A percentile compares a stretch with the other conserved stretches of the same genome.
Conservation (phyloP, 1,284 basidiomycete species). For the Mrakiaceae sp. region DNA sequence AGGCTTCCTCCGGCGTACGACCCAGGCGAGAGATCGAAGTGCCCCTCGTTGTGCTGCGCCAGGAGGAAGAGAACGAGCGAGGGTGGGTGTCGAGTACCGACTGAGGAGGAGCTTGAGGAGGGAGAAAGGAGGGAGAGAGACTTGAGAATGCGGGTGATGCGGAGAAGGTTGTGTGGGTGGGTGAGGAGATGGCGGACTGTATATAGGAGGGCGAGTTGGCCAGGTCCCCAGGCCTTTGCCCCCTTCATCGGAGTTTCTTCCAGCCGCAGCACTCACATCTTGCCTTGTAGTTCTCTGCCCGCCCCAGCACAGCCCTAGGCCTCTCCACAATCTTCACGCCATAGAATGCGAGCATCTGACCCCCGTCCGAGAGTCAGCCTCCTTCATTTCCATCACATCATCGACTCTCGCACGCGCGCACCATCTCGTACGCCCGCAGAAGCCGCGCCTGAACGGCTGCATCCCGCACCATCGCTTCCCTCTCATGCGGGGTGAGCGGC, state of each 20-base stretch:
- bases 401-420: too few relatives aligned
- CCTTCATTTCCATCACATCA: too few relatives aligned
- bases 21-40: neutral
- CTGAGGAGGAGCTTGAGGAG: neutral
- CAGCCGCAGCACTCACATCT: too few relatives aligned
- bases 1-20: constrained; percentile 42
- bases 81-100: neutral
- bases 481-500: too few relatives aligned
- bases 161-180: neutral
- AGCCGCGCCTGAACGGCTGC: too few relatives aligned
- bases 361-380: too few relatives aligned
- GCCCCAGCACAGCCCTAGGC: too few relatives aligned
- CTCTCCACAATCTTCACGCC: too few relatives aligned
- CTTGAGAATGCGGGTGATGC: constrained; percentile 3
- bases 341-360: constrained; percentile 24
- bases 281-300: too few relatives aligned
- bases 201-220: neutral
- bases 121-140: constrained; percentile 2
- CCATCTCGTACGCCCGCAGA: too few relatives aligned
- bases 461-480: too few relatives aligned
- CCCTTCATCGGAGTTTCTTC: too few relatives aligned
- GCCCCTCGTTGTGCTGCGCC: neutral
- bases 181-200: neutral
- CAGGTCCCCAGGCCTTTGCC: neutral
- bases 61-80: constrained; percentile 4